Evolutionary conservation across 2,329 filamentous ascomycete genomes (phyloP), one percentile per base, ranked within the genome.

Genomic region (Domatiomyces catenatus): DNA sequence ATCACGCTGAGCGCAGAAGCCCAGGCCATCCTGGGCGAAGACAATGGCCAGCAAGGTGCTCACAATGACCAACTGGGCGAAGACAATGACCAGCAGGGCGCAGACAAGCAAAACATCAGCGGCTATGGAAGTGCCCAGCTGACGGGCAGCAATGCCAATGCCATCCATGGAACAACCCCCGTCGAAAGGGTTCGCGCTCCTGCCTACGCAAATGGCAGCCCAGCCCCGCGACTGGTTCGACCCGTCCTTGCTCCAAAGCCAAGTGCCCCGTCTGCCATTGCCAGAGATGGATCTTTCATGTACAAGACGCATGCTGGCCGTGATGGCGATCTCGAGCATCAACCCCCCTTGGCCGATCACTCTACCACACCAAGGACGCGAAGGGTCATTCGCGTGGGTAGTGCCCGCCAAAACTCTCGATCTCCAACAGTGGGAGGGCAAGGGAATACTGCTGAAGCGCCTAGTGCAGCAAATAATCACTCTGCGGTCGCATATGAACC

Each of bases 1-100:
- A 87, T 92, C 79, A 93, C 92, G 70, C 84, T 95, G 64, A 95
- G 88, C 64, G 88, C 89, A 60, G 78, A 92, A 58, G 94, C 90
- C 47, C 90, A 92, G 63, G 89, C 87, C 18, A 73, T 95, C 15
- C 74, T 95, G 49, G 74, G 73, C 48, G 71, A 72, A 54, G 73
- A 74, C 56, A 76, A 77, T 47, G 75, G 70, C 2, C 74, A 77
- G 7, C 71, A 72, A 55, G 65, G 60, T 47, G 63, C 46, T 54
- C 67, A 57, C 57, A 62, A 61, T n/a, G n/a, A n/a, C n/a, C n/a
- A n/a, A n/a, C 74, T 95, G 49, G 74, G 73, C 48, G 71, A 72
- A 54, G 73, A 74, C 56, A 76, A 77, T 47, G 75, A 70, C 2
- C 74, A 77, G 7, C 71, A 72, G 55, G 65, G 60, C 47, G 63